Base-by-base conservation (phyloP, 2,329 filamentous ascomycete species). In the Sclerotinia minor region DNA sequence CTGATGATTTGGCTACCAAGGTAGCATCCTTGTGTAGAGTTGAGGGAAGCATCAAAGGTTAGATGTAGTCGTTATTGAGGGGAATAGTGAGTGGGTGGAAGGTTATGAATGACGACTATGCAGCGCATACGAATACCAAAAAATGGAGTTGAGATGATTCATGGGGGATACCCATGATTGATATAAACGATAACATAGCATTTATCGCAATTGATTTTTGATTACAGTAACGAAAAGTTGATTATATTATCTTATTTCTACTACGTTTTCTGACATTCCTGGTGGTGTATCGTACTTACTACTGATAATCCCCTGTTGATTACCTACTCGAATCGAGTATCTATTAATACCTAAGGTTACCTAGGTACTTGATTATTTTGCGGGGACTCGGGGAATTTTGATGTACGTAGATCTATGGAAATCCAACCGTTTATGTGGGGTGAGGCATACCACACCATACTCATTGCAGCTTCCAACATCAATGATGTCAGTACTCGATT, bases 1-100 rank as follows among this genome's bases (percentile, higher is more conserved):
- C 94, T 0, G 94, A 97, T 75, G 93, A 97, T 79, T 84, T 98
- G 71, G 92, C 94, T 68, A 88, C 88, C 74, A 92, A 92, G 78
- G 92, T 98, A 59, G 88, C 76, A 19, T 67, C 68, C 52, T 66
- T 76, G 32, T 71, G 73, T 8, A 75, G 73, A 64, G 69, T 72
- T 41, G 72, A 74, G 54, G 69, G 72, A 21, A 69, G 59, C 45
- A 29, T 69, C 21, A 69, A 52, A 47, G 44, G 38, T 38, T 68
- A 65, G 35, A 32, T 26, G 17, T 35, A 35, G 3, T 15, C 15
- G 32, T 55, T 9, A 15, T 19, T 3, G 19, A n/a, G 53, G 29
- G 52, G 53, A 49, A n/a, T 24, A 32, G 29, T 32, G 26, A 32
- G 32, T 3, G 13, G 7, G 38, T 47, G 44, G 21, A 38, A 11